Base-by-base conservation (phyloP, 306 rosid species). In the Canavalia gladiata region DNA sequence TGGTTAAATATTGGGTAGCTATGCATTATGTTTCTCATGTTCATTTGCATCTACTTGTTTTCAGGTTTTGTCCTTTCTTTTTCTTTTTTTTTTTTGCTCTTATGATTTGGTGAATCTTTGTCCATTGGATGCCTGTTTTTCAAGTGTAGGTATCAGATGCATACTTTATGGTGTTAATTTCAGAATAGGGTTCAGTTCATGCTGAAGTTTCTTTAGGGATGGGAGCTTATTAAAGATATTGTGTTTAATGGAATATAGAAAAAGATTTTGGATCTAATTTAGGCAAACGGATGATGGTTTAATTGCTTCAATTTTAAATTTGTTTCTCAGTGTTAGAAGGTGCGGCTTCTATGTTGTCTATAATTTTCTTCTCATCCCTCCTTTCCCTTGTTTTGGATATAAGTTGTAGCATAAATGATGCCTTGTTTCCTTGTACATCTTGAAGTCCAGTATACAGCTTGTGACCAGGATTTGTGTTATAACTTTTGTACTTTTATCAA, bases 91-190 rank as follows among this genome's bases (percentile, higher is more conserved):
- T 18, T 18, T 18, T 18, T 6, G 62, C 47, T 52, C 2, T 34
- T 50, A 31, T 72, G 31, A 52, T 50, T 49, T 49, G 76, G 59
- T 70, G 75, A 49, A 13, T 70, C 45, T 51, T 35, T 71, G 46
- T 50, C 62, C 28, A 13, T 51, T 71, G 46, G 7, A 71, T 71
- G 46, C 47, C 31, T 50, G 62, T 46, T 71, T 47, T 71, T 71
- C 43, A 33, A 50, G 46, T 50, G 13, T 8, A 34, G 30, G 29
- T 71, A 34, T 71, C 41, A 35, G 31, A 33, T 71, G 33, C 62
- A 50, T 4, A 18, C 31, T 50, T 34, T 18, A 18, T 18, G 25
- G 47, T 71, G 31, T 7, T 12, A 13, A 69, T 70, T 31, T 39
- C 12, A 49, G 31, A 70, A 31, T 46, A 18, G 25, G 25, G 25